Evolutionary conservation across 1,284 basidiomycete genomes (phyloP).

Genomic region (Anthracocystis walkeri): DNA sequence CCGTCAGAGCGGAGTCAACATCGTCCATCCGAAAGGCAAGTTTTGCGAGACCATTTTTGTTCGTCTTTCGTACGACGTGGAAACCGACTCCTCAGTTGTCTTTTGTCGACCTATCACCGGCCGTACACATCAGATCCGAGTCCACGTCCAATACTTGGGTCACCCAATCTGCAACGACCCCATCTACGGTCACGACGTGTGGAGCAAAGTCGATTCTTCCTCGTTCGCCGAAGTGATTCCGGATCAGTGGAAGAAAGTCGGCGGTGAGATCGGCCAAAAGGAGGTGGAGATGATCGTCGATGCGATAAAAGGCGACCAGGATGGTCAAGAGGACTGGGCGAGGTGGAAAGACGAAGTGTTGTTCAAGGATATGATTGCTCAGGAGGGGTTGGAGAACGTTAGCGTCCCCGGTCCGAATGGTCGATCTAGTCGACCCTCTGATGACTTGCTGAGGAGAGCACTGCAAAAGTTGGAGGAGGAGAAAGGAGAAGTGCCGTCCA

Average conservation of each 20-base stretch:
- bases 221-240: slow-evolving; percentile 56
- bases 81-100: slow-evolving; percentile 86
- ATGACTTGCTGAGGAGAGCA: slow-evolving; percentile 41
- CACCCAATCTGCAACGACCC: slow-evolving; percentile 81
- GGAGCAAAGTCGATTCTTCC: slow-evolving; percentile 57
- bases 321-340: slow-evolving; percentile 67
- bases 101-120: slow-evolving; percentile 76
- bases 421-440: slow-evolving; percentile 40
- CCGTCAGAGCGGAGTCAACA: slow-evolving; percentile 92
- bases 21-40: slow-evolving; percentile 73
- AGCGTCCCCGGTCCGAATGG: slow-evolving; percentile 64
- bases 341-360: slow-evolving; percentile 67
- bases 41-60: slow-evolving; percentile 89
- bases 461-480: slow-evolving; percentile 38
- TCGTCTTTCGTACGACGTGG: slow-evolving; percentile 83
- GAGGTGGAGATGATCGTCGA: slow-evolving; percentile 64
- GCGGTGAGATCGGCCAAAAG: slow-evolving; percentile 59
- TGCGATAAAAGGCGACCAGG: slow-evolving; percentile 65
- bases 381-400: slow-evolving; percentile 59
- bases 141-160: slow-evolving; percentile 95
- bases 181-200: slow-evolving; percentile 69
- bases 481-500: slow-evolving; percentile 31
- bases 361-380: slow-evolving; percentile 59
- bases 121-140: slow-evolving; percentile 90
- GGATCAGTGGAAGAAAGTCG: slow-evolving; percentile 62